These are phyloP conservation scores for Zymoseptoria crescenta DNA, from an alignment of 2,329 filamentous ascomycete genomes.

Conservation along the genomic window DNA sequence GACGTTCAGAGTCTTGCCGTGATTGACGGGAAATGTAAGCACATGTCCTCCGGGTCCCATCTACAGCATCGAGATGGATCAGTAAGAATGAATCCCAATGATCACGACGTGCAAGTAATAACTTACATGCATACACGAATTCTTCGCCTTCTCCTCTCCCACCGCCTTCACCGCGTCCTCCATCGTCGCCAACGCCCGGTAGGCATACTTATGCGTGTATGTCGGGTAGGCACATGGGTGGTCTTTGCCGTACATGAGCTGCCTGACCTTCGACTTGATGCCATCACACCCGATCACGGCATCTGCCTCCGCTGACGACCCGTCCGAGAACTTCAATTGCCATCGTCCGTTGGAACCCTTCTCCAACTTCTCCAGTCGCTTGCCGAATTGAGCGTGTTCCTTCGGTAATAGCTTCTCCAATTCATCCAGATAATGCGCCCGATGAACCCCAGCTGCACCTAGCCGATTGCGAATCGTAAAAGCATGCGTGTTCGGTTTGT, in stretches of 20 bases:
- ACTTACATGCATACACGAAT: conserved; percentile 24
- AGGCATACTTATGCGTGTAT: conserved; percentile 55
- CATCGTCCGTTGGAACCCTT: conserved; percentile 22
- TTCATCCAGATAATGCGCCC: conserved; percentile 36
- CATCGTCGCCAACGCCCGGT: conserved; percentile 55
- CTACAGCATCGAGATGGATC: no score
- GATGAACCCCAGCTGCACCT: conserved; percentile 27
- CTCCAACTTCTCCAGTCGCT: conserved; percentile 26
- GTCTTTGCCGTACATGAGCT: conserved; percentile 31
- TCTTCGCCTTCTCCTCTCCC: conserved; percentile 22
- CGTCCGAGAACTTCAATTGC: conserved; percentile 31
- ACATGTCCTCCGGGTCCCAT: conserved; percentile 43
- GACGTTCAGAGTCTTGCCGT: conserved; percentile 22
- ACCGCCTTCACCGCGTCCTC: conserved; percentile 20
- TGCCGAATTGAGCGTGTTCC: conserved; percentile 28
- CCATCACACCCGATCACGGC: conserved; percentile 22
- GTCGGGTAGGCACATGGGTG: conserved; percentile 40
- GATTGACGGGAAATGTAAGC: conserved; percentile 47
- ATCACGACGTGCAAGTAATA: conserved; percentile 1
- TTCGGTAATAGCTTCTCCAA: conserved; percentile 35
- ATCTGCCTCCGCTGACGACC: conserved; percentile 37
- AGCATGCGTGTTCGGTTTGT: conserved; percentile 18
- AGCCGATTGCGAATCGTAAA: conserved; percentile 21
- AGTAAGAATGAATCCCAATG: no score
- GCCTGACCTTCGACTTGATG: conserved; percentile 51